Evolutionary conservation across 192 early-diverging fungal genomes (phyloP), one percentile per base, ranked within the genome.

Genomic region (Podila epicladia): DNA sequence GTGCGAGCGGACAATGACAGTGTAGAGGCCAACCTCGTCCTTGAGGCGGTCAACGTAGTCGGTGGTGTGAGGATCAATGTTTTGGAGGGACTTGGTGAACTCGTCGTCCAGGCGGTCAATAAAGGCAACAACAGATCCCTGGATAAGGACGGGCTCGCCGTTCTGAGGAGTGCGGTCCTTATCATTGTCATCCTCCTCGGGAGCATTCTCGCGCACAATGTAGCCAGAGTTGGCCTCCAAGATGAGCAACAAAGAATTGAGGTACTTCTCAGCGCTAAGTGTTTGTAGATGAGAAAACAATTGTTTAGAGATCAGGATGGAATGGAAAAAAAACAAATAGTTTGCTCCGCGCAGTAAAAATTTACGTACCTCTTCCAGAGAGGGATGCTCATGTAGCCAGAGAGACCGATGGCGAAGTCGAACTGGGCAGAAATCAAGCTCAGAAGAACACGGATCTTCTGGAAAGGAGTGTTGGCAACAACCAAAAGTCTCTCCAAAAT

Each of bases 91-190:
- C 84, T 95, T 94, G 70, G 90, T 94, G 85, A 98, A 99, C 86
- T 99, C 98, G 65, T 99, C 97, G 84, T 98, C 96, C 50, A 99
- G 85, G 32, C 97, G 93, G 70, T 99, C 98, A 33, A 99, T 86
- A 62, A 95, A 93, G 49, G 94, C 89, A 65, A 93, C 86, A 65
- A 99, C 86, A 38, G 93, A 95, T 62, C 97, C 98, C 59, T 92
- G 94, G 65, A 98, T 83, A 13, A 76, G 74, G 19, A 93, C 83
- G 22, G 77, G 67, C 62, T 91, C 71, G 35, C 88, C 93, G 55
- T 83, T 78, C 28, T 86, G 82, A 59, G 85, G 83, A 22, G 82
- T 67, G 48, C 85, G 83, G 75, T 90, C 89, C 72, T 92, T 88
- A 48, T 88, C 90, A 26, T 71, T 88, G 33, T 88, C 85, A 64